Percentiles rank a stretch among this genome's conserved stretches.
Conservation (phyloP, 2,329 filamentous ascomycete genomes). For the Colletotrichum horii region DNA sequence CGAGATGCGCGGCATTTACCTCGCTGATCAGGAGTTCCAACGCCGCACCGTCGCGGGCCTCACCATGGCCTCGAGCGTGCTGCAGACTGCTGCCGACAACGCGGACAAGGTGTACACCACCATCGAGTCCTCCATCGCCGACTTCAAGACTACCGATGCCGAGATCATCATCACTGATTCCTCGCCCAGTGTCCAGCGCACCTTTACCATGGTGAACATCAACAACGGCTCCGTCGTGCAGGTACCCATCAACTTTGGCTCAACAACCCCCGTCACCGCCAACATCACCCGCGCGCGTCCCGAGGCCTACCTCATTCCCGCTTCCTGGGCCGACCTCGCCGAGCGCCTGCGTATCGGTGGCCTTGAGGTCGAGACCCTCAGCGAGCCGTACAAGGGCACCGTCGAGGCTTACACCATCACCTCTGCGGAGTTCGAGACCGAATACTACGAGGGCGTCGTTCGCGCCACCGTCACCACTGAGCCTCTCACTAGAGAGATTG, state of each 20-base stretch:
- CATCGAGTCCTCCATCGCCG: constrained; percentile 28
- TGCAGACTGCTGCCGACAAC: constrained; percentile 36
- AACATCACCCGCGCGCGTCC: constrained; percentile 35
- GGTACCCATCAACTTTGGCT: constrained; percentile 31
- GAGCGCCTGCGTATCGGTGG: constrained; percentile 30
- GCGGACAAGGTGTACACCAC: constrained; percentile 31
- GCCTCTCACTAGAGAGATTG: constrained; percentile 21
- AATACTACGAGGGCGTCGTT: constrained; percentile 34
- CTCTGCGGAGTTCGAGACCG: constrained; percentile 24
- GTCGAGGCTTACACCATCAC: constrained; percentile 32
- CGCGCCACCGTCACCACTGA: constrained; percentile 26
- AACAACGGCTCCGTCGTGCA: constrained; percentile 31
- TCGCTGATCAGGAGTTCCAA: constrained; percentile 36
- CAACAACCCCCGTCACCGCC: constrained; percentile 29
- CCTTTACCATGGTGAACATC: constrained; percentile 30
- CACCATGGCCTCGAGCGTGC: constrained; percentile 29
- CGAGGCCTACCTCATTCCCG: constrained; percentile 33
- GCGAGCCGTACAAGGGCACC: constrained; percentile 26
- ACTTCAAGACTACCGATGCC: constrained; percentile 30
- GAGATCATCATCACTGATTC: constrained; percentile 33
- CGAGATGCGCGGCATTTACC: constrained; percentile 34
- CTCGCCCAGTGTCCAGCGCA: constrained; percentile 21
- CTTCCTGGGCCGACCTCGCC: constrained; percentile 30
- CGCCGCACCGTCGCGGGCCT: constrained; percentile 32
- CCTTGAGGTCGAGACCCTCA: constrained; percentile 29